These are phyloP conservation scores for Thelonectria discophora DNA, from an alignment of 2,329 filamentous ascomycete genomes.

Conservation along the genomic window DNA sequence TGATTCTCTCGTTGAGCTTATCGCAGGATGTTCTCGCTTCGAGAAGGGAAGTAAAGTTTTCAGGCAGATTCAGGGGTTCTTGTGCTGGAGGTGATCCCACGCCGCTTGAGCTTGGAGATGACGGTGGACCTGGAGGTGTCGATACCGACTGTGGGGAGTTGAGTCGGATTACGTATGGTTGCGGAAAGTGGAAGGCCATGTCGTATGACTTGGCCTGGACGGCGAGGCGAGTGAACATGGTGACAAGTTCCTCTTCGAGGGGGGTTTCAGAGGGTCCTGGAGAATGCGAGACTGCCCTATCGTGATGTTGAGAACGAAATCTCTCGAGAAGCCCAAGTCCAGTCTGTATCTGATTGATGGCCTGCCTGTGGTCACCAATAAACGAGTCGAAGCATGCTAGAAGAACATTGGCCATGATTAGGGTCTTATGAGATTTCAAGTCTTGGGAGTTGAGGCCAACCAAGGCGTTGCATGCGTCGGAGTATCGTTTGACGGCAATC, in stretches of 20 bases:
- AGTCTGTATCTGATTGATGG: slow-evolving; percentile 68
- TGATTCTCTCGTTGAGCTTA: slow-evolving; percentile 62
- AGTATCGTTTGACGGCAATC: slow-evolving; percentile 68
- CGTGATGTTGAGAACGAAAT: slow-evolving; percentile 56
- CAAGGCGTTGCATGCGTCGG: slow-evolving; percentile 63
- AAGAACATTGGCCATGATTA: slow-evolving; percentile 71
- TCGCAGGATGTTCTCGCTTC: slow-evolving; percentile 68
- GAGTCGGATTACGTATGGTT: slow-evolving; percentile 66
- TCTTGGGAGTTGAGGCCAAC: slow-evolving; percentile 55
- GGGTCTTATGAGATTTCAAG: slow-evolving; percentile 58
- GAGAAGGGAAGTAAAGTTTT: slow-evolving; percentile 57
- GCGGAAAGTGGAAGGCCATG: slow-evolving; percentile 73
- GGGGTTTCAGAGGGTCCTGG: slow-evolving; percentile 51
- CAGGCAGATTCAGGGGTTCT: slow-evolving; percentile 32
- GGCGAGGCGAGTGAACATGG: slow-evolving; percentile 70
- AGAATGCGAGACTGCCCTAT: slow-evolving; percentile 33
- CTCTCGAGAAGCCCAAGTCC: slow-evolving; percentile 65
- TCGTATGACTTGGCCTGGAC: slow-evolving; percentile 75
- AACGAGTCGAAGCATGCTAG: slow-evolving; percentile 76
- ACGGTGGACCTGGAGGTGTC: slow-evolving; percentile 38
- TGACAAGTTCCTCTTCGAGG: slow-evolving; percentile 66
- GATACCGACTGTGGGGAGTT: slow-evolving; percentile 40
- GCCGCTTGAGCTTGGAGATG: slow-evolving; percentile 54
- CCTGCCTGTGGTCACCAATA: slow-evolving; percentile 69
- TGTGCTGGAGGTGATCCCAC: slow-evolving; percentile 51